These are phyloP conservation scores for Polychaeton citri DNA, from an alignment of 2,329 filamentous ascomycete species.

Conservation along the genomic window DNA sequence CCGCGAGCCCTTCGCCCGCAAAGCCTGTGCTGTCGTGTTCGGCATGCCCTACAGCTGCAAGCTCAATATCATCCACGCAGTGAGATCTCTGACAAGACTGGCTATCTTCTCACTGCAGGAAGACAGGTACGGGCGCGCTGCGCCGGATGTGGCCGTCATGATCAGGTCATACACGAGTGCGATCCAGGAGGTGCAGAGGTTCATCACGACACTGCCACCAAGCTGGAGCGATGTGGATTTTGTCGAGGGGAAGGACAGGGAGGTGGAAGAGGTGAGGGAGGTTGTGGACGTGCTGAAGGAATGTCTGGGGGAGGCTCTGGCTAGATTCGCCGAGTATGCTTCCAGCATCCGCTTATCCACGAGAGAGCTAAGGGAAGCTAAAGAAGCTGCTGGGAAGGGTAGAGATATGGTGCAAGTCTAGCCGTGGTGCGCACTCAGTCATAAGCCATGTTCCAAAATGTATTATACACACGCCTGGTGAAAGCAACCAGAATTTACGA, in stretches of 20 bases:
- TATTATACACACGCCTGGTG: too few relatives aligned
- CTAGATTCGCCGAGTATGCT: slow-evolving; percentile 62
- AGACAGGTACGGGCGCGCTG: slow-evolving; percentile 76
- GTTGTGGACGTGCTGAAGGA: slow-evolving; percentile 52
- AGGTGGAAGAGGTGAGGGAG: slow-evolving; percentile 53
- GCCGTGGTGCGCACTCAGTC: too few relatives aligned
- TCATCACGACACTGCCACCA: slow-evolving; percentile 44
- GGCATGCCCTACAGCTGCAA: slow-evolving; percentile 61
- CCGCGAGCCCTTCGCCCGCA: slow-evolving; percentile 53
- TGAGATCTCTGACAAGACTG: slow-evolving; percentile 48
- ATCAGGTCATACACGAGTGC: slow-evolving; percentile 59
- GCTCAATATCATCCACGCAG: slow-evolving; percentile 56
- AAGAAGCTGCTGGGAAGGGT: slow-evolving; percentile 36
- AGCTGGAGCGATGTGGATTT: slow-evolving; percentile 71
- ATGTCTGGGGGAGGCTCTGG: slow-evolving; percentile 52
- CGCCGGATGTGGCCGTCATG: slow-evolving; percentile 62
- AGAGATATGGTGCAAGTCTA: slow-evolving; percentile 4
- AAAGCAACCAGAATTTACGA: too few relatives aligned
- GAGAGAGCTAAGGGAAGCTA: slow-evolving; percentile 60
- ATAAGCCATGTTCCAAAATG: too few relatives aligned
- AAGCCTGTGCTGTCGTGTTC: slow-evolving; percentile 53
- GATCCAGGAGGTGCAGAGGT: slow-evolving; percentile 55
- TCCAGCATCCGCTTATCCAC: slow-evolving; percentile 54
- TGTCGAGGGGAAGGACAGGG: slow-evolving; percentile 31
- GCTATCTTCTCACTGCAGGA: slow-evolving; percentile 63